Evolutionary conservation across 2,329 filamentous ascomycete genomes (phyloP), one percentile per base, ranked within the genome.

Genomic region (Elsinoe perseae): DNA sequence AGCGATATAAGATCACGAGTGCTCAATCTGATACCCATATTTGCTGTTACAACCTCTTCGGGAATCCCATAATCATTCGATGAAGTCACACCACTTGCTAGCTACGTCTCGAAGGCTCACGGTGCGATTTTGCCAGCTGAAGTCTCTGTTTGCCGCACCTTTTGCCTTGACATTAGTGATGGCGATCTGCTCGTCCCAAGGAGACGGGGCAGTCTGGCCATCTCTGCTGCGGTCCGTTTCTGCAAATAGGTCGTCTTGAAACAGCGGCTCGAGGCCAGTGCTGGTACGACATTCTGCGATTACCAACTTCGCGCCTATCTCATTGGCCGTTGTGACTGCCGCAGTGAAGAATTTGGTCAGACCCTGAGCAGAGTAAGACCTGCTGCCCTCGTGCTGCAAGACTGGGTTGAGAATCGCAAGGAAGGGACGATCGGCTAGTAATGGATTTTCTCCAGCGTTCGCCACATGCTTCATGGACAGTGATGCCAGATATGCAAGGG

Each of bases 361-460:
- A 0, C 86, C 87, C 69, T 90, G 87, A 0, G 83, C 85, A 52
- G 85, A 89, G 80, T 86, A 90, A 58, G 87, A 84, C 60, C 82
- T 82, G 0, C 84, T 86, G 55, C 80, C 77, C 21, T 80, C 77
- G 66, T 91, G 87, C 40, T 87, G 68, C 18, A 77, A 73, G 14
- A 90, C 65, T 40, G 86, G 76, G 52, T 85, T 83, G 62, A 88
- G 85, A 1, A 87, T 70, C 1, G 88, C 67, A 2, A 89, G 70
- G 20, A 77, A 67, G 7, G 23, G 25, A 18, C 28, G 5, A 4
- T 18, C 23, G 42, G 32, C 21, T 25, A 27, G 16, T 12, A 34
- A 50, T n/a, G 18, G 18, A 5, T 53, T 23, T 10, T 25, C 16
- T 6, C 16, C 71, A 71, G 81, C 78, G 53, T 81, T 76, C n/a